Evolutionary conservation across 768 basidiomycete species (phyloP), one percentile per base, ranked within the genome.

Genomic region (Suillus ampliporus): DNA sequence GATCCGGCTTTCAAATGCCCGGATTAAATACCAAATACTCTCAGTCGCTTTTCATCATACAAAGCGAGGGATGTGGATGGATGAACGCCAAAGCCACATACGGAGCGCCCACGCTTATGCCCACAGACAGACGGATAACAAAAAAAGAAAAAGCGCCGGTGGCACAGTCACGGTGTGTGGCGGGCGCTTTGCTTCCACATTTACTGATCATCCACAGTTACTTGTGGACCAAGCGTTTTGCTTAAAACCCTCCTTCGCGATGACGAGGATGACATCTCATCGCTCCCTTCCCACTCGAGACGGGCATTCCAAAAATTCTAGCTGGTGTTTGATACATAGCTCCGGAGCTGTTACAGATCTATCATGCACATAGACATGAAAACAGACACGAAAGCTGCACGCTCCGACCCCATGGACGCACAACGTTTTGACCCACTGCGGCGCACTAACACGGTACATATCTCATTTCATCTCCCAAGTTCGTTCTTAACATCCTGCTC

Each of bases 381-480:
- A 31, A 31, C 6, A 31, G 31, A 31, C 31, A 31, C 6, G 31
- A 31, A 31, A 31, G 6, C 31, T 31, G 31, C 31, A 31, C 31
- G 31, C 6, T 31, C 6, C 31, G 31, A 31, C 31, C 31, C 31
- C 31, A 31, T 31, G 31, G 31, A 31, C 31, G 31, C 31, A 31
- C 31, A 31, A 31, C 31, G 31, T 31, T 31, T 31, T 6, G 31
- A 31, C 31, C 31, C 31, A 6, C 31, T 31, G 31, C 48, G 31
- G 50, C 50, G 50, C 50, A 51, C 28, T 5, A 31, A 61, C 64
- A 65, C 65, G 63, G 74, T 77, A 21, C 38, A 70, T 75, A 64
- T 47, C 54, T 31, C 31, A 38, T 43, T 61, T 60, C 34, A 56
- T 52, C 40, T 60, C 38, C 62, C 50, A 44, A 35, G 61, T 58